phyloP scores from a whole-genome alignment of 805 yeast species.

The Candida jianshihensis region DNA sequence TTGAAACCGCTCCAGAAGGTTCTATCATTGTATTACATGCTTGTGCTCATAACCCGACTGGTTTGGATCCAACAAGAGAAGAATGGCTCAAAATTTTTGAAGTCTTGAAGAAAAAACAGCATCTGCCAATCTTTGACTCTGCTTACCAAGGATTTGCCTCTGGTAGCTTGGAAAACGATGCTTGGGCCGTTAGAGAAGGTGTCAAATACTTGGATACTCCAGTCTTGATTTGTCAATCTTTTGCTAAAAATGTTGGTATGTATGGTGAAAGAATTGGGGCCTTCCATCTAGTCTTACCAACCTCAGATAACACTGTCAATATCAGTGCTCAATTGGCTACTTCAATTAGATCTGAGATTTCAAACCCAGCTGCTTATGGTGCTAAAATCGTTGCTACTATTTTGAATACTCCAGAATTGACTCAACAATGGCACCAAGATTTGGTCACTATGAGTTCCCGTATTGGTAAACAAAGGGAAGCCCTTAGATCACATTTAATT shows the following conservation, averaged over 20 bases:
- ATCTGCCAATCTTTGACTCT: slow-evolving; percentile 82
- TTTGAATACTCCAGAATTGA: slow-evolving; percentile 58
- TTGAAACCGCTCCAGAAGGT: slow-evolving; percentile 63
- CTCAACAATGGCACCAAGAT: slow-evolving; percentile 76
- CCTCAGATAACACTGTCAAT: slow-evolving; percentile 41
- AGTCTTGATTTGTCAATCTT: slow-evolving; percentile 81
- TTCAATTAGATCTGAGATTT: slow-evolving; percentile 75
- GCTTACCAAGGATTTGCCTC: slow-evolving; percentile 98
- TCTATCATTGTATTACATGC: slow-evolving; percentile 84
- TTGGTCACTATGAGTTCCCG: slow-evolving; percentile 82
- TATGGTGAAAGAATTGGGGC: slow-evolving; percentile 98
- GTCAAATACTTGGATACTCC: slow-evolving; percentile 46
- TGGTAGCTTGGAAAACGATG: slow-evolving; percentile 78
- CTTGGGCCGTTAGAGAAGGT: slow-evolving; percentile 66
- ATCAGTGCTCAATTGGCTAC: slow-evolving; percentile 69
- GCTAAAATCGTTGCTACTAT: slow-evolving; percentile 82
- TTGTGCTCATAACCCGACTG: slow-evolving; percentile 98
- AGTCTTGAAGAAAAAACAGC: slow-evolving; percentile 52
- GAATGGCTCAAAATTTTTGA: slow-evolving; percentile 74
- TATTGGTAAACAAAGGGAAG: slow-evolving; percentile 70
- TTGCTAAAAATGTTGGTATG: slow-evolving; percentile 94
- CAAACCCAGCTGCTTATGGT: slow-evolving; percentile 95
- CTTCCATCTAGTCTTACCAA: slow-evolving; percentile 62
- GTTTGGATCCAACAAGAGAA: slow-evolving; percentile 80
- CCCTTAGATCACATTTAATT: slow-evolving; percentile 53